phyloP scores from a whole-genome alignment of 345 rosid genomes.

The Pistacia atlantica region DNA sequence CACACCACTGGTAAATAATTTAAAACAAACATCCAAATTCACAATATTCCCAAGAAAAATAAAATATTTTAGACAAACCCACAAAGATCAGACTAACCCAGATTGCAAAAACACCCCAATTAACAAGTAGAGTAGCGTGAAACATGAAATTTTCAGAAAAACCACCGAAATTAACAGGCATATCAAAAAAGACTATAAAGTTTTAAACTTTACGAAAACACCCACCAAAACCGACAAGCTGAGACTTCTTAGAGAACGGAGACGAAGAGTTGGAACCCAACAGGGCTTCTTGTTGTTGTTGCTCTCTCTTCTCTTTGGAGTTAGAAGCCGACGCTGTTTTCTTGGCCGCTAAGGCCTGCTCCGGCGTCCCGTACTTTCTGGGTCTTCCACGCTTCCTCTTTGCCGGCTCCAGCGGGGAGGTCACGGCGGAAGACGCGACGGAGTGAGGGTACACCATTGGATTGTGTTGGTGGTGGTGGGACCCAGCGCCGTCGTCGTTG shows the following conservation, averaged over 20 bases:
- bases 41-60: neutral
- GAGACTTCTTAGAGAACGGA: constrained; percentile 42
- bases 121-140: too few relatives aligned
- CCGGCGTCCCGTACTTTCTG: constrained; percentile 94
- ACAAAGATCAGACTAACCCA: too few relatives aligned
- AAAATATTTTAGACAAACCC: neutral
- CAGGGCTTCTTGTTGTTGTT: constrained; percentile 18
- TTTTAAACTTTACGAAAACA: neutral
- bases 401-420: constrained; percentile 56
- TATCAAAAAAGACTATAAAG: neutral
- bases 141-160: neutral
- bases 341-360: constrained; percentile 89
- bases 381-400: constrained; percentile 93
- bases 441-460: constrained; percentile 58
- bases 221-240: constrained; percentile 42
- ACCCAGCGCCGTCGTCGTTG: constrained; percentile 10
- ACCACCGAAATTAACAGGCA: constrained; percentile 6
- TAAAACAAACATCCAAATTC: neutral
- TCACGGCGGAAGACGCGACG: constrained; percentile 58
- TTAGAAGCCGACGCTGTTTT: constrained; percentile 59
- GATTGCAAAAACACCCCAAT: too few relatives aligned
- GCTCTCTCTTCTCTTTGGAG: constrained; percentile 50
- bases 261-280: constrained; percentile 25
- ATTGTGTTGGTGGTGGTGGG: constrained; percentile 22
- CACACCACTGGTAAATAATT: constrained; percentile 1